Base-by-base conservation (phyloP, 306 rosid genomes). In the Ormosia emarginata region DNA sequence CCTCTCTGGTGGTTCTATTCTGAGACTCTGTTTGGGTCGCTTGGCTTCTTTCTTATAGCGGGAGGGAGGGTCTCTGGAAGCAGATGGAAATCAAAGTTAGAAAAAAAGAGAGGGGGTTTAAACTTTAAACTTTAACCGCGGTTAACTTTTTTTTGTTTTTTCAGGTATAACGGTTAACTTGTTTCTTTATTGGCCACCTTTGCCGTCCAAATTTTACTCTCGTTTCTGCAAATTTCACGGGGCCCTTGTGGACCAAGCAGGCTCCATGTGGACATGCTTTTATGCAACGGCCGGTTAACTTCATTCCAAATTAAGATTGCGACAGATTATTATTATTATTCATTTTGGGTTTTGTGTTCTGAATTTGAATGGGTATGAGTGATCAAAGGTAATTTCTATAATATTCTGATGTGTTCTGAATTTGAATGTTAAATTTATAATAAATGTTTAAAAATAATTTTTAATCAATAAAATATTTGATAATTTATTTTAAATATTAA, bases 21-120 rank as follows among this genome's bases (percentile, higher is more conserved):
- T 18, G 9, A 15, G 17, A 18, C 64, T 29, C 17, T 3, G 39
- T 0, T 4, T 17, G 40, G 5, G 4, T 15, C 3, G 24, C 41
- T 4, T 18, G 49, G 0, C 14, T 79, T 84, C 67, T 17, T 76
- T 79, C 71, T 82, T 82, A 82, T 77, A 73, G 43, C 4, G 40
- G 73, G 57, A 24, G 69, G 46, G 37, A 29, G 71, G 10, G 57
- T 56, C 63, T 6, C 24, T 24, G 24, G 24, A 0, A 24, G 24
- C 7, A 7, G 9, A 1, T 7, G 40, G 4, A 66, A 39, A 37
- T 17, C 63, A 30, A n/a, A 9, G 24, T 24, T 24, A 7, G 3
- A 7, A 8, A 4, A 7, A 8, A 4, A 9, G 15, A 68, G 56
- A 24, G 40, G 37, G 18, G 62, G 32, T 57, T 73, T 55, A 55